Evolutionary conservation across 352 stramenopile species (phyloP), one percentile per base, ranked within the genome.

Genomic region (Pythium brachiatum): DNA sequence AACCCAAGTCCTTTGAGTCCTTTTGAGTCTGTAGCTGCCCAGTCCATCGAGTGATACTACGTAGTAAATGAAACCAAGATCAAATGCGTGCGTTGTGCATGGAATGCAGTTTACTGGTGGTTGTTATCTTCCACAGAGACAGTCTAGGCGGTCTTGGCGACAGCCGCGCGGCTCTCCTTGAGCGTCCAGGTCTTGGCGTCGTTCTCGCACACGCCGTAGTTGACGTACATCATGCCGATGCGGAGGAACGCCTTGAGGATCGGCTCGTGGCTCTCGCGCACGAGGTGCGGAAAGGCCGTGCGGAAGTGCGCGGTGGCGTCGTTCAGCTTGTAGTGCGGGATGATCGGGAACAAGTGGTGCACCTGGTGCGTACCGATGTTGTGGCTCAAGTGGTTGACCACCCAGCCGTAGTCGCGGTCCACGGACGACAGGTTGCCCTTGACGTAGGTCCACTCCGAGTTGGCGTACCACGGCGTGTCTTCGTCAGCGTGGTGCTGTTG

Each of bases 341-440:
- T 94, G 69, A 91, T 94, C 47, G 85, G 81, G 74, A 94, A 94
- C 31, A 94, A 71, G 77, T 94, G 85, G 72, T 94, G 85, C 56
- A 92, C 74, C 72, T 92, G 82, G 74, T 94, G 85, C 69, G 83
- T 91, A 65, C 84, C 84, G 58, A 94, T 94, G 81, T 94, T 88
- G 77, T 94, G 82, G 78, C 79, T 90, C 63, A 92, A 26, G 74
- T 94, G 88, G 72, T 94, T 81, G 44, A 94, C 82, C 54, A 94
- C 53, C 60, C 71, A 70, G 51, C 85, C 85, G 72, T 92, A 94
- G 26, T 79, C 83, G 55, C 85, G 85, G 72, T 94, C 84, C 20
- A 94, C 81, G 26, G 76, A 88, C 68, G 79, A 90, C 21, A 94
- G 70, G 68, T 92, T 91, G 56, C 85, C 82, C 74, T 90, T 89